A percentile compares a stretch with the other conserved stretches of the same genome.
Evolutionary conservation across 2,329 filamentous ascomycete genomes (phyloP).

Genomic region (Acephala macrosclerotiorum): DNA sequence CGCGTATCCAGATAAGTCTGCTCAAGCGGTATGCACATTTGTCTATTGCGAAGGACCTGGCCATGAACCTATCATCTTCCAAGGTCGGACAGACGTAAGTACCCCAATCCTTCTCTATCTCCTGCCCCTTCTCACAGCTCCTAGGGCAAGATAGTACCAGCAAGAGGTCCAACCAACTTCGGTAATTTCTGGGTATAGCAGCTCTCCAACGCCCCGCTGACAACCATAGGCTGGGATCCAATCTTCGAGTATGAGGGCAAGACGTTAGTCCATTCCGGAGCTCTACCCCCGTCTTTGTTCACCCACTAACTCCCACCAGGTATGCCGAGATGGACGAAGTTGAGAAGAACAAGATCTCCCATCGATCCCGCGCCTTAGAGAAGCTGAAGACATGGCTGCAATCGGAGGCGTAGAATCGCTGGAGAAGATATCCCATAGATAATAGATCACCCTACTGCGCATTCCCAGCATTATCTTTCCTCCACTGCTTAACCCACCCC

Average conservation of each 20-base stretch:
- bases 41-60: slow-evolving; percentile 89
- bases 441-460: slow-evolving; percentile 23
- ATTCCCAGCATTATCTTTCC: slow-evolving; percentile 61
- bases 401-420: slow-evolving; percentile 30
- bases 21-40: slow-evolving; percentile 95
- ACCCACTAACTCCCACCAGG: slow-evolving; percentile 49
- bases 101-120: neutral
- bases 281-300: slow-evolving; percentile 1
- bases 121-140: slow-evolving; percentile 24
- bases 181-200: slow-evolving; percentile 61
- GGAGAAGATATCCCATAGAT: slow-evolving; percentile 22
- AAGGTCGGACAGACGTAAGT: slow-evolving; percentile 82
- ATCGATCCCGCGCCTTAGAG: slow-evolving; percentile 84
- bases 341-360: slow-evolving; percentile 91
- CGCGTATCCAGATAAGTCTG: slow-evolving; percentile 88
- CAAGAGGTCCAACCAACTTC: slow-evolving; percentile 81
- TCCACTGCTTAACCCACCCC: slow-evolving; percentile 85
- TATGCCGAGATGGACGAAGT: slow-evolving; percentile 94
- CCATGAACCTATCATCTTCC: slow-evolving; percentile 84
- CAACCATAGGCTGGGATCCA: slow-evolving; percentile 85
- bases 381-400: slow-evolving; percentile 84
- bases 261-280: slow-evolving; percentile 57
- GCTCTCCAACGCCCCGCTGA: slow-evolving; percentile 16
- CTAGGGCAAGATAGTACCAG: slow-evolving; percentile 81
- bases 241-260: slow-evolving; percentile 93